Evolutionary conservation across 495 filamentous ascomycete genomes (phyloP), one percentile per base, ranked within the genome.

Genomic region (Hapsidospora chrysogenum): DNA sequence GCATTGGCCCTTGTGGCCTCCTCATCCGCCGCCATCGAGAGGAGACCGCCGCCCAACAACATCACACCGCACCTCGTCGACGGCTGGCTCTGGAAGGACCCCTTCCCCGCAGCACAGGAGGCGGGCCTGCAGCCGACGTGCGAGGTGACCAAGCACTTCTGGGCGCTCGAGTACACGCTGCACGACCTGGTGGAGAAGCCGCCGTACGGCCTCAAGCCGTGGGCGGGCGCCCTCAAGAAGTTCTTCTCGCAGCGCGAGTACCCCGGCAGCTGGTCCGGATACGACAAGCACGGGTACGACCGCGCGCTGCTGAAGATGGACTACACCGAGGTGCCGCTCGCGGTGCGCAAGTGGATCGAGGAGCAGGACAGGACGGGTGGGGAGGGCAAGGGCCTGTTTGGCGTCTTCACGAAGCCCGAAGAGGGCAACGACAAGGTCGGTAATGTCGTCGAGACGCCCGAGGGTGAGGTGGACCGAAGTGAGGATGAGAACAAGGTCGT

Each of bases 331-430:
- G 23, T 57, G 11, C 54, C 54, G 15, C 10, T 56, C 16, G 18
- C 17, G 14, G 50, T 56, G 36, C 39, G 50, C 26, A 45, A 52
- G 43, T 57, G 54, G 54, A 57, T 57, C 32, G 54, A 57, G 45
- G 45, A 49, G 34, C 46, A 49, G 38, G 52, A 53, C 31, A 41
- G 48, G 6, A 41, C 26, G 9, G 27, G 38, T n/a, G 46, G 41
- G 1, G 15, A 34, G 0, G 35, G 40, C 4, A 43, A 41, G 33
- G 52, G 54, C 0, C 27, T 57, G 20, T 57, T 46, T 37, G 54
- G 48, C 8, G 42, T 57, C 2, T 56, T 47, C 23, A 23, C 32
- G 4, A 38, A 35, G 23, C 38, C 48, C 2, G 9, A 16, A 5
- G 34, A 16, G 10, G 48, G 37, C 0, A 26, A 35, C 8, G 18